Evolutionary conservation across 306 rosid species (phyloP).

Genomic region (Betula pendula): DNA sequence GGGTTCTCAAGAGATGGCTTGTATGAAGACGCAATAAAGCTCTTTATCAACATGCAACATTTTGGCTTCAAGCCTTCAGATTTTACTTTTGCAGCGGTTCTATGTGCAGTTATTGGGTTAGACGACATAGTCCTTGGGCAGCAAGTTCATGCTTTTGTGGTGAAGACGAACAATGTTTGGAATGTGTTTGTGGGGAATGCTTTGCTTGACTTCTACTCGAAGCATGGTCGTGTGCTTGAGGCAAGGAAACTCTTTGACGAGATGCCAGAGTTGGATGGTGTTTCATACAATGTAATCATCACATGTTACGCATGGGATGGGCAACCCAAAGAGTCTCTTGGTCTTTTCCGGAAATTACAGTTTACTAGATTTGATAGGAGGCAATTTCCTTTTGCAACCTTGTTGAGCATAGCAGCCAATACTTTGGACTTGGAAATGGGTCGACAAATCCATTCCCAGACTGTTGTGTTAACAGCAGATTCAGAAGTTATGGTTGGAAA

Average conservation of each 20-base stretch:
- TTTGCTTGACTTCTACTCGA: conserved; percentile 85
- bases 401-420: conserved; percentile 79
- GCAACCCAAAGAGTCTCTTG: conserved; percentile 45
- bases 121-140: conserved; percentile 58
- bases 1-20: conserved; percentile 70
- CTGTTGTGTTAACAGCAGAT: conserved; percentile 49
- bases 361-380: conserved; percentile 57
- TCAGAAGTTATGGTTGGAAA: conserved; percentile 66
- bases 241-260: conserved; percentile 60
- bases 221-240: conserved; percentile 54
- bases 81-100: conserved; percentile 77
- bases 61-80: conserved; percentile 62
- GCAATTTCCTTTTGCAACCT: conserved; percentile 72
- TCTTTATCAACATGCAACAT: conserved; percentile 66
- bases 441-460: conserved; percentile 74
- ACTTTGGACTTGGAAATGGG: conserved; percentile 64
- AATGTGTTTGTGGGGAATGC: conserved; percentile 88
- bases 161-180: conserved; percentile 66
- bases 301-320: conserved; percentile 64
- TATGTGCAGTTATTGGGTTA: conserved; percentile 62
- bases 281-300: conserved; percentile 75
- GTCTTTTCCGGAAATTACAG: conserved; percentile 58
- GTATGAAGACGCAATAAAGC: conserved; percentile 55
- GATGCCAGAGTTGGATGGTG: conserved; percentile 83
- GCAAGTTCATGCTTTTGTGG: conserved; percentile 64